phyloP scores from a whole-genome alignment of 768 basidiomycete species.

The Agrocybe praecox region DNA sequence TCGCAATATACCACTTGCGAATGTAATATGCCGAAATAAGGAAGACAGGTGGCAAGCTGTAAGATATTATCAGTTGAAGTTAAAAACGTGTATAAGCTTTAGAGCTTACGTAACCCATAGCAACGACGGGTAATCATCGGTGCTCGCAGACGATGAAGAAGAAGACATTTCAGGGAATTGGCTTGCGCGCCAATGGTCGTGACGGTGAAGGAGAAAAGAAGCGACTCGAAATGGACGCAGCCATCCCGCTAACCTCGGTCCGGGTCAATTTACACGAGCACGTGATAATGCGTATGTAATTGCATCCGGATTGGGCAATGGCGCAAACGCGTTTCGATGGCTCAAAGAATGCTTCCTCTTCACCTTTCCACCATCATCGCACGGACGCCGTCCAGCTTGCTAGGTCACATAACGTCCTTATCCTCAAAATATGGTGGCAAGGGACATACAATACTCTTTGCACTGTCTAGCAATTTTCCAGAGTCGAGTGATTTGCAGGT shows the following conservation, averaged over 20 bases:
- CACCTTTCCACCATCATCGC: constrained; percentile 43
- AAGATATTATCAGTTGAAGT: background rate
- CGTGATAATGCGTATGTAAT: background rate
- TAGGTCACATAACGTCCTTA: constrained; percentile 34
- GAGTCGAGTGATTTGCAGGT: constrained; percentile 37
- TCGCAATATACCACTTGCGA: constrained; percentile 52
- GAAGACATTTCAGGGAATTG: background rate
- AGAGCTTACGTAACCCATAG: constrained; percentile 48
- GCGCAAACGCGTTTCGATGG: background rate
- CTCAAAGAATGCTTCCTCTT: constrained; percentile 25
- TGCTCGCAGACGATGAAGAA: constrained; percentile 10
- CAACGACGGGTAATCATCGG: constrained; percentile 39
- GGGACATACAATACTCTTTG: constrained; percentile 47
- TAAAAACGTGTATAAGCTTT: background rate
- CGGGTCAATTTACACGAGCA: background rate
- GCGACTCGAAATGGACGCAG: background rate
- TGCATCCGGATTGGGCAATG: too few species aligned
- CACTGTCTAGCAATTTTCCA: constrained; percentile 47
- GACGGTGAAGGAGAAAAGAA: background rate
- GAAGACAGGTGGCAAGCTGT: constrained; percentile 46
- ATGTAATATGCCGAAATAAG: constrained; percentile 47
- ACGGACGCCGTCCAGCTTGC: constrained; percentile 35
- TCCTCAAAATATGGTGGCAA: constrained; percentile 26
- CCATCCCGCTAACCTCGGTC: background rate
- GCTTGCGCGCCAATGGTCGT: background rate